These are phyloP conservation scores for Colletotrichum sojae DNA, from an alignment of 2,329 filamentous ascomycete species.

Conservation along the genomic window DNA sequence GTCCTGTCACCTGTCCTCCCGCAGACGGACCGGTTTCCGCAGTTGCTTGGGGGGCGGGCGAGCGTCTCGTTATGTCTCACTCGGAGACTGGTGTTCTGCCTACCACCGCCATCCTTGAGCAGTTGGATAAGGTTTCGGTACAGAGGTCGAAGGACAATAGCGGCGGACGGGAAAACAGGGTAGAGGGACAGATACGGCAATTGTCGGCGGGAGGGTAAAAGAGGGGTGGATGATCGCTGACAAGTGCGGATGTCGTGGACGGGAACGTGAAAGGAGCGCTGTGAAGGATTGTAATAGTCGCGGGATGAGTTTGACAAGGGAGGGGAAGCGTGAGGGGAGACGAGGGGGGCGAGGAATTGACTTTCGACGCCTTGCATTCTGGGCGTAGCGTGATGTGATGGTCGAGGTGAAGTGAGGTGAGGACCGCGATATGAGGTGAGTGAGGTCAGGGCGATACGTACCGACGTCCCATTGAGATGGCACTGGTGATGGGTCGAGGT, in stretches of 20 bases:
- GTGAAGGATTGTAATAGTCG: too few species aligned
- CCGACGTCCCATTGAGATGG: too few species aligned
- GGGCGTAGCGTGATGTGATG: slow-evolving; percentile 26
- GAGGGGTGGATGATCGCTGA: slow-evolving; percentile 22
- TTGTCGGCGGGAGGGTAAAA: neutral
- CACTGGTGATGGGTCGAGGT: too few species aligned
- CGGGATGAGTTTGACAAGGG: neutral
- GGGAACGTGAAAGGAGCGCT: slow-evolving; percentile 12
- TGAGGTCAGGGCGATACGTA: neutral
- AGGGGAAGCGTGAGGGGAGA: neutral
- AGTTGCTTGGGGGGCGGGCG: neutral
- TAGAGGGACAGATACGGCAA: neutral
- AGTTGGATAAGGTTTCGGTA: slow-evolving; percentile 26
- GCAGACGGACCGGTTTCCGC: neutral
- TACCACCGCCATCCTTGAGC: neutral
- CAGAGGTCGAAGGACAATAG: slow-evolving; percentile 18
- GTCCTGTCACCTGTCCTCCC: neutral
- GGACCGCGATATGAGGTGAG: slow-evolving; percentile 13
- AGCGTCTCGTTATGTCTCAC: slow-evolving; percentile 28
- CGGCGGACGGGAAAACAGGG: slow-evolving; percentile 8
- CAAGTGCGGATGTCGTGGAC: slow-evolving; percentile 25
- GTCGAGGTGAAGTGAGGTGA: slow-evolving; percentile 10
- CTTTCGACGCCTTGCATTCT: slow-evolving; percentile 17
- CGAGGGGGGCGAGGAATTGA: slow-evolving; percentile 17
- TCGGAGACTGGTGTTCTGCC: slow-evolving; percentile 4